These are phyloP conservation scores for Aureobasidium sp. DNA, from an alignment of 2,329 filamentous ascomycete genomes.

Conservation along the genomic window DNA sequence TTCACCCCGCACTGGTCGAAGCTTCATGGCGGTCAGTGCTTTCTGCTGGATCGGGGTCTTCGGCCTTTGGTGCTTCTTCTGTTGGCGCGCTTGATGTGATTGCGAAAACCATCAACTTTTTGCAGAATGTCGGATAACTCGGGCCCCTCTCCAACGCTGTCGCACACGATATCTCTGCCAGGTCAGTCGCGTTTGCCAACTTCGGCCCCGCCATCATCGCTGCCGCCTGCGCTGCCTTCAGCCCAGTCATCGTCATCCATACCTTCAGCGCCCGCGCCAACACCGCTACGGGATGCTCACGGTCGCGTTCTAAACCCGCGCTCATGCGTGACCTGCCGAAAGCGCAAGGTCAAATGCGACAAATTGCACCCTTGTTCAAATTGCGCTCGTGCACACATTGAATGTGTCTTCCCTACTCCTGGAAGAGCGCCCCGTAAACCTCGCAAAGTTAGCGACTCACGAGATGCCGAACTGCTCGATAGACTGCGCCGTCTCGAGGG, in stretches of 20 bases:
- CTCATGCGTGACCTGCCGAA: conserved; percentile 47
- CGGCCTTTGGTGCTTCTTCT: background rate
- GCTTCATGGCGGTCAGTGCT: background rate
- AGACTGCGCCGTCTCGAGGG: conserved; percentile 65
- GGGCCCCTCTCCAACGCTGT: background rate
- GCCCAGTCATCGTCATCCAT: background rate
- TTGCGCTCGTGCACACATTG: conserved; percentile 61
- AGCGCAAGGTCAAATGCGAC: conserved; percentile 68
- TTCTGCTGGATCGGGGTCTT: background rate
- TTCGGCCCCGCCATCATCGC: background rate
- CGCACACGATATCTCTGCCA: background rate
- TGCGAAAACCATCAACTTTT: background rate
- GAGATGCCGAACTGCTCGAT: conserved; percentile 60
- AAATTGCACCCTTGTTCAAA: conserved; percentile 71
- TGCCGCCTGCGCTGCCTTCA: background rate
- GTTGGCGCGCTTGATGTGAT: background rate
- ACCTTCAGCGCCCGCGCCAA: background rate
- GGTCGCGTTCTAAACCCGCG: conserved; percentile 31
- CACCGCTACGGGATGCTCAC: conserved; percentile 24
- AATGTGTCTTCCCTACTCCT: conserved; percentile 68
- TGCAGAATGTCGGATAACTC: conserved; percentile 1
- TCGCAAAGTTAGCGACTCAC: conserved; percentile 55
- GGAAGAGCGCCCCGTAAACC: conserved; percentile 64
- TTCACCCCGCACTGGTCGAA: conserved; percentile 2
- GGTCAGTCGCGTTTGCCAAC: background rate